Percentiles rank a stretch among this genome's conserved stretches.
phyloP scores from a whole-genome alignment of 202 grass and related monocot species.

The Zoysia matrella region DNA sequence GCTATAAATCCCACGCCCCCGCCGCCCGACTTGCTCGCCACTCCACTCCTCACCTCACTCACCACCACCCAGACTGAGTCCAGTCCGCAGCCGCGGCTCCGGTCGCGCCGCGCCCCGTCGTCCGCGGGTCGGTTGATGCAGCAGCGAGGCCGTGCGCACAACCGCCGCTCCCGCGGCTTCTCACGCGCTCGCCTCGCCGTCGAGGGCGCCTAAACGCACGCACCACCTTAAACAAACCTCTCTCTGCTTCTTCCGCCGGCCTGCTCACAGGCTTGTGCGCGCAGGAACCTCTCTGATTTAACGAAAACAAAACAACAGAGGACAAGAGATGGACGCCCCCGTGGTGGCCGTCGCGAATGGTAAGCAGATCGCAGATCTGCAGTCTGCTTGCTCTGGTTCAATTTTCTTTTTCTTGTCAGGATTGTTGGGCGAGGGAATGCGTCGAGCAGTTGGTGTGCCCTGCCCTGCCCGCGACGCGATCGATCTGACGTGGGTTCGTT shows the following conservation, averaged over 20 bases:
- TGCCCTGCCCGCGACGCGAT: not conserved
- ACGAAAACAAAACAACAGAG: not conserved
- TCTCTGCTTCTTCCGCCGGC: not conserved
- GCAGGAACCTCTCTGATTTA: too few relatives aligned
- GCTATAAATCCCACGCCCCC: constrained; percentile 43
- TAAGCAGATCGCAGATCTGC: constrained; percentile 43
- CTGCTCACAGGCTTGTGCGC: too few relatives aligned
- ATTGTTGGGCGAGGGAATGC: not conserved
- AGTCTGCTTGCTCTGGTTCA: too few relatives aligned
- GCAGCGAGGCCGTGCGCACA: constrained; percentile 62
- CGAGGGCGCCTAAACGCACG: constrained; percentile 67
- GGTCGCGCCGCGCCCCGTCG: not conserved
- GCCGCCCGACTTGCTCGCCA: constrained; percentile 44
- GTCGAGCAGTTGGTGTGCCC: constrained; percentile 2
- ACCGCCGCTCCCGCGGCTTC: constrained; percentile 97
- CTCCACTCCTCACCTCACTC: not conserved
- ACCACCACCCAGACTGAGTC: not conserved
- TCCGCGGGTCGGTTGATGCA: constrained; percentile 56
- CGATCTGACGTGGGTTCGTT: not conserved
- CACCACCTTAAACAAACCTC: not conserved
- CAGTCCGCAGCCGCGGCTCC: not conserved
- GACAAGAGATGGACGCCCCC: constrained; percentile 43
- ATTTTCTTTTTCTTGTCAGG: not conserved
- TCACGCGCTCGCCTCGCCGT: constrained; percentile 87
- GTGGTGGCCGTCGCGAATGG: constrained; percentile 50